phyloP scores from a whole-genome alignment of 2,329 filamentous ascomycete genomes.

The Aspergillus uvarum region DNA sequence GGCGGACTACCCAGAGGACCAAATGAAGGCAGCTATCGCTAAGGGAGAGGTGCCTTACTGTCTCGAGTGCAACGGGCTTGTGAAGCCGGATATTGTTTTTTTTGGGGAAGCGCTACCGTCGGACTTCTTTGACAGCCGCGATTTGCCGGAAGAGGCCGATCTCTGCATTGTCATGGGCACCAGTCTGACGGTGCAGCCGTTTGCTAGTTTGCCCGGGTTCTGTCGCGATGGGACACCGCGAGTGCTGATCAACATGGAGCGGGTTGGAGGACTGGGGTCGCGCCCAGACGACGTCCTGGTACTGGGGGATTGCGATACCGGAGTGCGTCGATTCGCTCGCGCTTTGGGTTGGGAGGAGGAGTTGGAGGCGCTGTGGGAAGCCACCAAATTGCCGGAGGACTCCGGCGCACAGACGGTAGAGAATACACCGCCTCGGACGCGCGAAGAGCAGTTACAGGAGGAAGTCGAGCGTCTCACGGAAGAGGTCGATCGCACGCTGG shows the following conservation, averaged over 20 bases:
- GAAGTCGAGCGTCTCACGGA: slow-evolving; percentile 59
- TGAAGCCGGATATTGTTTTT: slow-evolving; percentile 95
- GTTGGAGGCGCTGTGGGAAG: slow-evolving; percentile 72
- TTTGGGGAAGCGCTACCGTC: slow-evolving; percentile 75
- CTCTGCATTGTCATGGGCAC: slow-evolving; percentile 85
- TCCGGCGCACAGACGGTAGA: slow-evolving; percentile 51
- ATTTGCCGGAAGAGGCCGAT: slow-evolving; percentile 64
- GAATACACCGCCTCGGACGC: slow-evolving; percentile 42
- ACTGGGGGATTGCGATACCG: slow-evolving; percentile 78
- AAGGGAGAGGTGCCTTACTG: slow-evolving; percentile 71
- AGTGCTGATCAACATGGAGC: slow-evolving; percentile 82
- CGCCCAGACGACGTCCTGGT: slow-evolving; percentile 80
- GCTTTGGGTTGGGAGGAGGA: slow-evolving; percentile 84
- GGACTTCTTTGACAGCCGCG: slow-evolving; percentile 61
- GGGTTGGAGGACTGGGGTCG: slow-evolving; percentile 74
- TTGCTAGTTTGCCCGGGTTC: slow-evolving; percentile 73
- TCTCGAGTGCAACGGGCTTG: slow-evolving; percentile 68
- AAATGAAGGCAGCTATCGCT: slow-evolving; percentile 70
- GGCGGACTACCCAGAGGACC: slow-evolving; percentile 65
- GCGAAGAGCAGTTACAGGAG: slow-evolving; percentile 58
- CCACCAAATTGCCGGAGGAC: slow-evolving; percentile 57
- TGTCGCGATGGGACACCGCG: slow-evolving; percentile 65
- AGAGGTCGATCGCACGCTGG: slow-evolving; percentile 58
- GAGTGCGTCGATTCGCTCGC: slow-evolving; percentile 74
- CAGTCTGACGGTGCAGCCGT: slow-evolving; percentile 82